Evolutionary conservation across 495 filamentous ascomycete species (phyloP).

Genomic region (Xylaria grammica): DNA sequence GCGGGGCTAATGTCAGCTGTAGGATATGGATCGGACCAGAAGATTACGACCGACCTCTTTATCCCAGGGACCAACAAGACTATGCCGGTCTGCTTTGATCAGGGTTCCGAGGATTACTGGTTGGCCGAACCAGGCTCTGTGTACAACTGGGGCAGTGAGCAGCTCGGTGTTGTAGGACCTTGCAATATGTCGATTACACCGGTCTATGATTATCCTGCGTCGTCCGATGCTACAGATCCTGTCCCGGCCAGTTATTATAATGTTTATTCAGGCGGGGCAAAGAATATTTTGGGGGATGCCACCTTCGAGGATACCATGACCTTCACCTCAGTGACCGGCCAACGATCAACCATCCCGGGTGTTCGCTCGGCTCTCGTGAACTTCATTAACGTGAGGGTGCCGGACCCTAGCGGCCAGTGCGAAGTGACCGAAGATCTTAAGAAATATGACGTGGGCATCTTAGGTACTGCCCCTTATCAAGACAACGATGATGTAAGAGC

Average conservation of each 20-base stretch:
- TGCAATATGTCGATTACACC: slow-evolving; percentile 1
- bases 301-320: slow-evolving; percentile 10
- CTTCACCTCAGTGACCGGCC: slow-evolving; percentile 12
- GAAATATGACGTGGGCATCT: slow-evolving; percentile 18
- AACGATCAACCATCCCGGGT: slow-evolving; percentile 1
- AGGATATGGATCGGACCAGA: slow-evolving; percentile 17
- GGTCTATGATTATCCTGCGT: slow-evolving; percentile 8
- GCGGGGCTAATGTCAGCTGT: neutral
- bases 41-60: slow-evolving; percentile 16
- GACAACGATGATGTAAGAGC: slow-evolving; percentile 3
- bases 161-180: neutral
- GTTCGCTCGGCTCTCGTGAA: slow-evolving; percentile 1
- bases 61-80: slow-evolving; percentile 16
- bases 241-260: neutral
- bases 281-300: neutral
- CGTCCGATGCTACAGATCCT: neutral
- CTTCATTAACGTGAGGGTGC: neutral
- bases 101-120: slow-evolving; percentile 19
- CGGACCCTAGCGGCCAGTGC: slow-evolving; percentile 3
- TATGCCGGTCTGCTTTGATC: slow-evolving; percentile 20
- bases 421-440: neutral
- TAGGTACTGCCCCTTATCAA: slow-evolving; percentile 18
- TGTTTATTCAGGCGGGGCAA: slow-evolving; percentile 1
- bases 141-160: slow-evolving; percentile 14
- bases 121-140: slow-evolving; percentile 11